Conservation (phyloP, 2,329 filamentous ascomycete genomes). For the Diaporthe sp. region DNA sequence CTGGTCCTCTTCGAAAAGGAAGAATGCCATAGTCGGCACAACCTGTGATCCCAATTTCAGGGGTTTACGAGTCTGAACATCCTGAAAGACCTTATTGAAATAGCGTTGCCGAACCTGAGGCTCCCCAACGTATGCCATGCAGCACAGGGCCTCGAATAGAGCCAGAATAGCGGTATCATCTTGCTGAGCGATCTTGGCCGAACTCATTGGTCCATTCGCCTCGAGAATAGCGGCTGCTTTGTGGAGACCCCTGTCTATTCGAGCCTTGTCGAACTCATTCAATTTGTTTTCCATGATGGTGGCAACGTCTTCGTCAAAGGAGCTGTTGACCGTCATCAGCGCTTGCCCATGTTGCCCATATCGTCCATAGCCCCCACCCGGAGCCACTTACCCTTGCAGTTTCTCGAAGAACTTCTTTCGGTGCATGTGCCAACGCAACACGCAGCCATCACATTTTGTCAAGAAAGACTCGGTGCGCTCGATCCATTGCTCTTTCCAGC, state of each 20-base stretch:
- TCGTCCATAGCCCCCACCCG: background rate
- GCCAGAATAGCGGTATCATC: constrained; percentile 77
- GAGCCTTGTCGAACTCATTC: constrained; percentile 53
- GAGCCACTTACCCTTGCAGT: constrained; percentile 68
- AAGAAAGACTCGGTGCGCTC: constrained; percentile 70
- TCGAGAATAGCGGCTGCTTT: constrained; percentile 65
- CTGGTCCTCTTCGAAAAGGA: constrained; percentile 82
- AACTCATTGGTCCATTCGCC: constrained; percentile 61
- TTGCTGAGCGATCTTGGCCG: constrained; percentile 60
- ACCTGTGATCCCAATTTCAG: constrained; percentile 80
- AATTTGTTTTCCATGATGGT: constrained; percentile 57
- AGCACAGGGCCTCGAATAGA: constrained; percentile 91
- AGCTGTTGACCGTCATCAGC: constrained; percentile 19
- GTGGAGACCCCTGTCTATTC: constrained; percentile 57
- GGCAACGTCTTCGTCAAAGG: constrained; percentile 57
- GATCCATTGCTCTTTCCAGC: constrained; percentile 72
- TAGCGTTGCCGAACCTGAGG: constrained; percentile 62
- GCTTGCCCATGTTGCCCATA: background rate
- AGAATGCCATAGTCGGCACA: constrained; percentile 86
- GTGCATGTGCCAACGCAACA: constrained; percentile 80
- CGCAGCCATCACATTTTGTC: constrained; percentile 77
- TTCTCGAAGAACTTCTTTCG: constrained; percentile 74
- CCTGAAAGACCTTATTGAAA: constrained; percentile 87
- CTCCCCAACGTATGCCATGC: constrained; percentile 79
- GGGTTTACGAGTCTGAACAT: constrained; percentile 83